These are phyloP conservation scores for Sisymbrium altissimum DNA, from an alignment of 345 rosid genomes.

Conservation along the genomic window DNA sequence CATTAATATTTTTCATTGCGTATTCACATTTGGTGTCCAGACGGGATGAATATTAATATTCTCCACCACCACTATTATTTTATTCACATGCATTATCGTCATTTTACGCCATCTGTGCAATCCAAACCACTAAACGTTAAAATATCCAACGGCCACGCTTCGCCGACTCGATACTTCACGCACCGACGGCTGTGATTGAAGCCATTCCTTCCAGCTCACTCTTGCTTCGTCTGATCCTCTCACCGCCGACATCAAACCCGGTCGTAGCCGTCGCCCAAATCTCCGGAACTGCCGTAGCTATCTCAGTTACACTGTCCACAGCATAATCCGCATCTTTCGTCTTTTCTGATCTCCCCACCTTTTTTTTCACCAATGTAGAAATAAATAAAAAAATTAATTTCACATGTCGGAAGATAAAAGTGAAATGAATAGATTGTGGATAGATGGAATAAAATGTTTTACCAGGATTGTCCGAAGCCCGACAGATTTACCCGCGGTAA, in stretches of 20 bases:
- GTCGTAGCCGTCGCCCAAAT: constrained; percentile 43
- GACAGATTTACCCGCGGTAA: constrained; percentile 66
- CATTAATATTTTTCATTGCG: background rate
- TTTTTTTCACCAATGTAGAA: constrained; percentile 20
- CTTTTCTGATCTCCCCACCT: constrained; percentile 66
- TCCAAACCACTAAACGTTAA: constrained; percentile 14
- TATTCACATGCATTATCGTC: constrained; percentile 24
- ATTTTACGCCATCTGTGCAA: constrained; percentile 21
- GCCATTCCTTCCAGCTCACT: constrained; percentile 52
- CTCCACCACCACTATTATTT: constrained; percentile 10
- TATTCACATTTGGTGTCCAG: constrained; percentile 34
- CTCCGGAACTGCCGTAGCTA: constrained; percentile 61
- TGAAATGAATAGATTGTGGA: background rate
- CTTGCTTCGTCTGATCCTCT: constrained; percentile 37
- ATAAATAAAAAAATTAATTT: too few relatives aligned
- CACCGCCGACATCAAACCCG: constrained; percentile 33
- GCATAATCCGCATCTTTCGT: constrained; percentile 67
- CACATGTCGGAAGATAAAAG: background rate
- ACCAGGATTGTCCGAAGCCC: constrained; percentile 81
- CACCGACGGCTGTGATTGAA: constrained; percentile 52
- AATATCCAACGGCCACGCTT: constrained; percentile 21
- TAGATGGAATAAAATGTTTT: background rate
- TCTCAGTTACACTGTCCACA: constrained; percentile 42
- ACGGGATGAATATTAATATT: constrained; percentile 19
- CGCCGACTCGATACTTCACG: constrained; percentile 29